Base-by-base conservation (phyloP, 2,329 filamentous ascomycete genomes). In the Aspergillus luchuensis region DNA sequence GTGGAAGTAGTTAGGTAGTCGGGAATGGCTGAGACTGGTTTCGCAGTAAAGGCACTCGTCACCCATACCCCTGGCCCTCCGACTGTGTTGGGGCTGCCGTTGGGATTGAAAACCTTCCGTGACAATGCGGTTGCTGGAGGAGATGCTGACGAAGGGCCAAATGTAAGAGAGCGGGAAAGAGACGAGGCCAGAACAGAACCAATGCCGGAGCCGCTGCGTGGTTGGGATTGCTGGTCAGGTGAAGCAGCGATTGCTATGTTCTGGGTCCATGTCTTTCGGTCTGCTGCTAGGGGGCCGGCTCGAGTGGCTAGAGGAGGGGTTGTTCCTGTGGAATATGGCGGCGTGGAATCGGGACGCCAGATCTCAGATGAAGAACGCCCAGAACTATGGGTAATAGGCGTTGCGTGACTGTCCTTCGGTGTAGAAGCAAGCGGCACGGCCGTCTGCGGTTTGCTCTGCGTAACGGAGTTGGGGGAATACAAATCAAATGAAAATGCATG, bases 241-340 rank as follows among this genome's bases (percentile, higher is more conserved):
- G 79, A 80, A 5, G 72, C 72, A 52, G 77, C 72, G 10, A 79
- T 71, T 13, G 79, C 77, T 17, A 75, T 61, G 63, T 70, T 73
- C 10, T 77, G 74, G 47, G 68, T 80, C 10, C 78, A 76, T 21
- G 78, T 73, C 30, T 79, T 81, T 51, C 73, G 72, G 11, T 82
- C 75, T 7, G 71, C 70, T 21, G 74, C 71, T 13, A 78, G 76
- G 17, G 76, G 77, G 50, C 72, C 71, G 21, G 74, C 69, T 55
- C 80, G 78, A 25, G 79, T 78, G 39, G 76, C 66, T 23, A 75
- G 72, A 5, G 84, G 84, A 49, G 83, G 83, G 3, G 83, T 85
- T 21, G 78, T 80, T 15, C 81, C 81, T 1, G 80, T 82, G 3
- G 83, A 85, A 65, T 81, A 80, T 1, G 83, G 79, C 3, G 82